Conservation (phyloP, 164 flowering plant genomes). For the Chimonanthus salicifolius region DNA sequence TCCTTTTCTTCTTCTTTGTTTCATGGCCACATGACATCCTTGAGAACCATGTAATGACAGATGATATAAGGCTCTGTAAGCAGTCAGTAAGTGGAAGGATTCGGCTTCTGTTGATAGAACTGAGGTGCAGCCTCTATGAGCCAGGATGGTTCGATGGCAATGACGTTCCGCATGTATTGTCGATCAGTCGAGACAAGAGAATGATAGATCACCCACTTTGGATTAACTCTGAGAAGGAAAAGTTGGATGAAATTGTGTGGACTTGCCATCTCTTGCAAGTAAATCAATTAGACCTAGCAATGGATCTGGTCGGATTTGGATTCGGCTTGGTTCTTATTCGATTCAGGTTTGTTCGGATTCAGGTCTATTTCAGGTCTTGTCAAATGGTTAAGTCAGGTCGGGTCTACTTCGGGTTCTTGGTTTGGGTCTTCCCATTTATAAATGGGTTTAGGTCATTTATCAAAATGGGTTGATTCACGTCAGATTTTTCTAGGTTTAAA, state of each 20-base stretch:
- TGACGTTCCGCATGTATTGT: constrained; percentile 91
- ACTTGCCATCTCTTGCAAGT: no score
- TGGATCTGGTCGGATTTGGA: no score
- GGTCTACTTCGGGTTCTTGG: no score
- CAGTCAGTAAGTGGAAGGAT: constrained; percentile 19
- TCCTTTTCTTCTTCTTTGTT: not conserved
- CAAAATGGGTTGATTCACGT: no score
- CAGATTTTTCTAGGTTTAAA: no score
- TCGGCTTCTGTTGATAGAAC: constrained; percentile 48
- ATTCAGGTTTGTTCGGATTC: no score
- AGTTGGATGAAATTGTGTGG: not conserved
- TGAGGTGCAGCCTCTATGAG: constrained; percentile 82
- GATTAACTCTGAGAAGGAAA: constrained; percentile 74
- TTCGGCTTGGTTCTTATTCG: no score
- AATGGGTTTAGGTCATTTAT: no score
- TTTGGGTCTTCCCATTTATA: no score
- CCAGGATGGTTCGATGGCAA: constrained; percentile 88
- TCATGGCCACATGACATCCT: constrained; percentile 1
- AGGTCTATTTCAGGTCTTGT: no score
- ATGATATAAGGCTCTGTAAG: not conserved
- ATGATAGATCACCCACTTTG: constrained; percentile 86
- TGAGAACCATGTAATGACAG: not conserved
- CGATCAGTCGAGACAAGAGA: constrained; percentile 89
- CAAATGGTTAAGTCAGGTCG: no score
- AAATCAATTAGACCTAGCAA: no score